Evolutionary conservation across 1,284 basidiomycete genomes (phyloP), one percentile per base, ranked within the genome.

Genomic region (Rhodotorula sp.): DNA sequence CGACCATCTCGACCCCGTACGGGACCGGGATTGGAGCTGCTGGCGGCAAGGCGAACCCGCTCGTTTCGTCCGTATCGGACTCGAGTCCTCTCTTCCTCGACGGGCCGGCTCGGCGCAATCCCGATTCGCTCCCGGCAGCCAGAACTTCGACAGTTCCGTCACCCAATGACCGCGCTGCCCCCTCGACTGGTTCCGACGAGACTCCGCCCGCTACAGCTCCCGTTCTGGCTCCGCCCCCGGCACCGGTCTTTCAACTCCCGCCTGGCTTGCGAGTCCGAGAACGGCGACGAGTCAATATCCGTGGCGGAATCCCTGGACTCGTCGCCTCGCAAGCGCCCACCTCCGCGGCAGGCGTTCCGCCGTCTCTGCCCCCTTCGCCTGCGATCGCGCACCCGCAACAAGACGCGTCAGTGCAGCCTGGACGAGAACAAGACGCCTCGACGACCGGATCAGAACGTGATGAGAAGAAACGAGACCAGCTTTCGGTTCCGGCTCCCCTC

Each of bases 221-320:
- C 18, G 59, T 54, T 16, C 54, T 34, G 34, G 34, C 34, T 34
- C 34, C 34, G 34, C 5, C 34, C 0, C 34, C 34, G 5, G 34
- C 34, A 6, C 34, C 29, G 26, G 26, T 56, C 12, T 65, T 70
- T 26, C 56, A 64, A 34, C 62, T 68, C 3, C 65, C 73, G 1
- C 62, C 69, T 0, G 65, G 68, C 5, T 39, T 72, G n/a, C 59
- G 64, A 1, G 64, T 69, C 18, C 47, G 70, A 48, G 70, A 74
- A 49, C 64, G 75, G 6, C 51, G 72, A 39, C 56, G 75, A 52
- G 72, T 74, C 68, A 72, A 76, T 49, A 68, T 76, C 43, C 52
- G 62, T 7, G 15, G 39, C 16, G 34, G 62, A n/a, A 23, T 52
- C 43, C 43, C n/a, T 29, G 14, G 18, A 5, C 54, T 56, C 26